phyloP scores from a whole-genome alignment of 1,139 yeast species.

The Pichiaceae sp. region DNA sequence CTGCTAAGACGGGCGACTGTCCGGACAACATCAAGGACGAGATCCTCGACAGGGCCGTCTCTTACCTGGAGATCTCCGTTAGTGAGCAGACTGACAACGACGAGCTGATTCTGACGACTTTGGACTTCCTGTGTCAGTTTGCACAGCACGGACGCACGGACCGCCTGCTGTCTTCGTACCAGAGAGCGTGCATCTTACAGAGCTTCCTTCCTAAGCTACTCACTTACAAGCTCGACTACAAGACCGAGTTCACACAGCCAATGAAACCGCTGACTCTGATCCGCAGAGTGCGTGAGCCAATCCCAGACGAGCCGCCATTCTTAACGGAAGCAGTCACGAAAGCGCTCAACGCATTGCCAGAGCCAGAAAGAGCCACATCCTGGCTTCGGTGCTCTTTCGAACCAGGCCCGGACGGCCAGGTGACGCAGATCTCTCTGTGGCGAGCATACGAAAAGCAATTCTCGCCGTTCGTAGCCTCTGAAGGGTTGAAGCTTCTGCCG shows the following conservation, averaged over 20 bases:
- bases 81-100: constrained; percentile 29
- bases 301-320: constrained; percentile 54
- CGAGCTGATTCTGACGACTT: constrained; percentile 53
- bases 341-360: constrained; percentile 58
- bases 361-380: constrained; percentile 86
- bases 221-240: constrained; percentile 37
- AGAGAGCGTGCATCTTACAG: constrained; percentile 40
- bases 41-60: constrained; percentile 34
- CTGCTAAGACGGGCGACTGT: constrained; percentile 34
- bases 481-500: constrained; percentile 56
- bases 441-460: constrained; percentile 88
- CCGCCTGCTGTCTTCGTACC: constrained; percentile 27
- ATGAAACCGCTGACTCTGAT: constrained; percentile 32
- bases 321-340: constrained; percentile 53
- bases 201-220: constrained; percentile 58
- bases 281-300: constrained; percentile 36
- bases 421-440: constrained; percentile 94
- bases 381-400: constrained; percentile 95
- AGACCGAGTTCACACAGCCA: constrained; percentile 28
- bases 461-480: constrained; percentile 31
- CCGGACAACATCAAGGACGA: constrained; percentile 31
- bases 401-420: constrained; percentile 69
- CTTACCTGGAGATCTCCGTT: constrained; percentile 33
- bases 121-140: constrained; percentile 63
- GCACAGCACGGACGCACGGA: constrained; percentile 39